Percentiles rank a stretch among this genome's conserved stretches.
Evolutionary conservation across 2,329 filamentous ascomycete species (phyloP).

Genomic region (Penicillium sp.): DNA sequence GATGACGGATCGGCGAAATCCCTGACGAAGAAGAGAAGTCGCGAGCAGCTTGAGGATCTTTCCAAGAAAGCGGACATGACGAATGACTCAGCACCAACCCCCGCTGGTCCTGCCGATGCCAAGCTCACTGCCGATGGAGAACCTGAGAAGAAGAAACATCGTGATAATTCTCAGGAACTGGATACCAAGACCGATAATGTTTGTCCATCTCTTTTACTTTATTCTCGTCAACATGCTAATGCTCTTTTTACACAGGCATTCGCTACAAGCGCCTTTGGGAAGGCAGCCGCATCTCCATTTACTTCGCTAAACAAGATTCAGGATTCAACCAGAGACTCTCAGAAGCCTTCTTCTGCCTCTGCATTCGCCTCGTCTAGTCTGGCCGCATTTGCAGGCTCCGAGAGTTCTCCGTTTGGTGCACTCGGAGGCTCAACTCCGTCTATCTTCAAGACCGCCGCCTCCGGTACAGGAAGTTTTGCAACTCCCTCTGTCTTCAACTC

Average conservation of each 20-base stretch:
- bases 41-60: constrained; percentile 44
- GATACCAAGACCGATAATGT: constrained; percentile 30
- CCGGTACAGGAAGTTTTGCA: constrained; percentile 17
- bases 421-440: constrained; percentile 50
- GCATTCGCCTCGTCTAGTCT: constrained; percentile 70
- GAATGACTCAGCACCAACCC: not conserved
- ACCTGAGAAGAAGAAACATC: constrained; percentile 45
- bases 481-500: constrained; percentile 46
- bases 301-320: constrained; percentile 34
- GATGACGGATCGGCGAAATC: constrained; percentile 26
- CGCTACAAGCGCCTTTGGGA: constrained; percentile 43
- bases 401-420: constrained; percentile 63
- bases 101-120: constrained; percentile 11
- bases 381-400: constrained; percentile 62
- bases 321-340: constrained; percentile 22
- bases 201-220: not conserved
- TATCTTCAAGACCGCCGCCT: constrained; percentile 37
- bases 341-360: constrained; percentile 53
- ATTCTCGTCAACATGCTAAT: not conserved
- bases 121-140: constrained; percentile 30
- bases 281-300: constrained; percentile 47
- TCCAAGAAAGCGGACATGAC: constrained; percentile 20
- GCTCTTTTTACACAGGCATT: constrained; percentile 10
- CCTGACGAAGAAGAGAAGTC: constrained; percentile 46
- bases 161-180: constrained; percentile 43